Evolutionary conservation across 495 filamentous ascomycete species (phyloP).

Genomic region (Parathielavia hyrcaniae): DNA sequence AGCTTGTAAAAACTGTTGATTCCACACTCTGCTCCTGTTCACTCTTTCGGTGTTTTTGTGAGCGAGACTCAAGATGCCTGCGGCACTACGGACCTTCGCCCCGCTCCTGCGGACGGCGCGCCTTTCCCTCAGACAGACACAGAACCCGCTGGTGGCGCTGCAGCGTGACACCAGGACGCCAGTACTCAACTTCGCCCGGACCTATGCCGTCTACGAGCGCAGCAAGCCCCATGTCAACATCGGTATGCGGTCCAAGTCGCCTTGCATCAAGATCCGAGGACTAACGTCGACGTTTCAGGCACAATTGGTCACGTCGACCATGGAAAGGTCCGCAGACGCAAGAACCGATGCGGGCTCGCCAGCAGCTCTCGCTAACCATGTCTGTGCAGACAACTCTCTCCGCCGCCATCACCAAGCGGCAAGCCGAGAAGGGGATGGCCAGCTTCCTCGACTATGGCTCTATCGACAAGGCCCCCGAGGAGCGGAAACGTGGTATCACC

Average conservation of each 20-base stretch:
- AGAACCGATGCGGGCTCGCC: not conserved
- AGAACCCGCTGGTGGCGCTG: slow-evolving; percentile 57
- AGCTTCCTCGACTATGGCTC: slow-evolving; percentile 92
- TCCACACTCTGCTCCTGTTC: slow-evolving; percentile 26
- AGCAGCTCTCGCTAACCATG: slow-evolving; percentile 24
- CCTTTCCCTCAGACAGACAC: slow-evolving; percentile 54
- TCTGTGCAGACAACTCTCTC: slow-evolving; percentile 82
- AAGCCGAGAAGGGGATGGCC: slow-evolving; percentile 87
- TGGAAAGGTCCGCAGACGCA: slow-evolving; percentile 66
- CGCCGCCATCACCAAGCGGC: slow-evolving; percentile 95
- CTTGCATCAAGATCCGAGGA: slow-evolving; percentile 9
- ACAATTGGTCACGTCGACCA: slow-evolving; percentile 99
- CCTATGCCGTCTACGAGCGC: slow-evolving; percentile 79
- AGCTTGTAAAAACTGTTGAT: slow-evolving; percentile 15
- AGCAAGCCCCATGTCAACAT: slow-evolving; percentile 98
- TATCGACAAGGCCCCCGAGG: slow-evolving; percentile 98
- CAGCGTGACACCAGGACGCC: slow-evolving; percentile 59
- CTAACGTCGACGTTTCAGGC: slow-evolving; percentile 44
- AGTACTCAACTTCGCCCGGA: slow-evolving; percentile 60
- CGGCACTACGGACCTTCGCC: slow-evolving; percentile 57
- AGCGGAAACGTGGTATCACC: slow-evolving; percentile 99
- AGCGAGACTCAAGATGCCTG: slow-evolving; percentile 52
- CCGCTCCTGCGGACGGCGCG: slow-evolving; percentile 65
- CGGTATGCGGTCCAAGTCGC: slow-evolving; percentile 49
- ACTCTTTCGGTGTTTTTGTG: slow-evolving; percentile 28